Evolutionary conservation across 345 rosid genomes (phyloP), one percentile per base, ranked within the genome.

Genomic region (Bruguiera parviflora): DNA sequence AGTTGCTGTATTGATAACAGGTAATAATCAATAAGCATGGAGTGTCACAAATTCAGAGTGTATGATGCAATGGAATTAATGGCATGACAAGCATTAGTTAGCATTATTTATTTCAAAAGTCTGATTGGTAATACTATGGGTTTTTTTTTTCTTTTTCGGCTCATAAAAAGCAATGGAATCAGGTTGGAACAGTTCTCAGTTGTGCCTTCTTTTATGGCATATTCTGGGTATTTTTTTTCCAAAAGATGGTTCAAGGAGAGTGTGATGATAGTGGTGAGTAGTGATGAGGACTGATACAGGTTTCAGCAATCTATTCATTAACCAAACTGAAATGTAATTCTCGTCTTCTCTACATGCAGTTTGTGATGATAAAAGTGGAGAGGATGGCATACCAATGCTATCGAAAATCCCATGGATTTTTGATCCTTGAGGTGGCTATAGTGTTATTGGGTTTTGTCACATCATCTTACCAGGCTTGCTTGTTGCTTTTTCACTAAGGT

Each of bases 391-490:
- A 71, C 99, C 97, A 0, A 87, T 95, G 99, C 87, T 95, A 69
- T 67, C 90, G 75, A 95, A 95, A 84, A 90, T 95, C 61, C 97
- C 99, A 22, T 85, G 96, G 56, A 83, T 95, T 90, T 92, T 90
- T 85, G 99, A 95, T 80, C 97, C 97, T 63, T 95, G 97, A 97
- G 97, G 99, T 71, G 99, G 99, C 69, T 92, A 90, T 76, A 90
- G 99, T 70, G 86, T 95, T 73, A 95, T 92, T 67, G 97, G 99
- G 32, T 95, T 95, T 80, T 96, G 99, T 53, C 97, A 95, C 74
- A 92, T 95, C 70, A 90, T 95, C 77, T 81, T 95, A 75, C 97
- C 97, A 1, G 99, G 99, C 67, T 77, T 95, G 61, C 77, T 95
- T 59, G 96, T 92, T n/a, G 89, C 94, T 62, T 90, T 95, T 82